Evolutionary conservation across 179 eudicot genomes (phyloP), one percentile per base, ranked within the genome.

Genomic region (Heliamphora pulchella): DNA sequence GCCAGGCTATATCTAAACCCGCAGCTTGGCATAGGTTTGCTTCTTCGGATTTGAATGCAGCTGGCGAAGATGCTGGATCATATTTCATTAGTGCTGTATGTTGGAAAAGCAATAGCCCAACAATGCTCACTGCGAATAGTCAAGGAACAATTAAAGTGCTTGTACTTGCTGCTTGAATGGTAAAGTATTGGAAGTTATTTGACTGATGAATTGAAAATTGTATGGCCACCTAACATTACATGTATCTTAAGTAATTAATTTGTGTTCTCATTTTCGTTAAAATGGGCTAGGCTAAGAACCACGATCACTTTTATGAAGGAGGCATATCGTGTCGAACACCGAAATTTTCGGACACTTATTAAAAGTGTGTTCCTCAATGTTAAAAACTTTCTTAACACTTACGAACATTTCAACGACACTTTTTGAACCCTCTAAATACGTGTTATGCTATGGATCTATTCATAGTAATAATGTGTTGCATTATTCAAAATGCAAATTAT

Each of bases 91-190:
- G 98, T 79, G 89, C 97, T 22, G 98, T 92, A 17, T 88, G 91
- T 81, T 92, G 98, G 93, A 91, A 89, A 86, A 89, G 88, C 67
- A 91, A 91, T 77, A 90, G 93, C 81, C 89, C 91, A 20, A 87
- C 91, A 1, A 84, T 93, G 86, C 74, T 92, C 86, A 88, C 93
- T 53, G 98, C 98, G 10, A 93, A 92, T 75, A 93, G 97, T 84
- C 92, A 87, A 81, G 98, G 98, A 82, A 88, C 88, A 13, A 90
- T 92, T 70, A 92, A 87, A 86, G 90, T 91, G 20, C 92, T 93
- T 65, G 83, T 88, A 22, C 94, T 93, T 46, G 90, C 93, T 46
- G 79, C 92, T 64, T 92, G 84, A 91, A 54, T 74, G 51, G 57
- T 67, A 75, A n/a, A 74, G 43, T 15, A 65, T 39, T 13, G 3